A percentile compares a stretch with the other conserved stretches of the same genome.
phyloP scores from a whole-genome alignment of 1,284 basidiomycete species.

The Veloboletus limbatus region DNA sequence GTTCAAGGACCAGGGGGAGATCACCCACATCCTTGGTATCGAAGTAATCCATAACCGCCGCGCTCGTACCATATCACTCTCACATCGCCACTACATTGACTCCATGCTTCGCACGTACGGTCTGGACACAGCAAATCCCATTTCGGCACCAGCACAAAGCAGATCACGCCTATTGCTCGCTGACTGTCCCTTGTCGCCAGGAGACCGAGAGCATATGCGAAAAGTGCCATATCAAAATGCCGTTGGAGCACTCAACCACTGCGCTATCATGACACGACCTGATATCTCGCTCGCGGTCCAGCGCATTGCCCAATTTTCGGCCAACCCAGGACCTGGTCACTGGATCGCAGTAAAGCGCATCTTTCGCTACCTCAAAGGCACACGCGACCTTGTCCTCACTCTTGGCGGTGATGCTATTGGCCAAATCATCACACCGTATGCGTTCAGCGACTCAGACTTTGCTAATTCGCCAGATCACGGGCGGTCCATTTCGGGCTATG shows the following conservation, averaged over 20 bases:
- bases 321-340: background rate
- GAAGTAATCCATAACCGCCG: background rate
- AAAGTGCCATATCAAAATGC: too few species aligned
- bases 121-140: background rate
- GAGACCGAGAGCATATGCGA: too few species aligned
- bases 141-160: background rate
- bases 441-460: background rate
- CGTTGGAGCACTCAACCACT: too few species aligned
- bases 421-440: background rate
- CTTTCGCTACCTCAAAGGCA: too few species aligned
- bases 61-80: background rate
- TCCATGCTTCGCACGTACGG: background rate
- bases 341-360: background rate
- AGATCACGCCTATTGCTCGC: too few species aligned
- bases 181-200: too few species aligned
- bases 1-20: background rate
- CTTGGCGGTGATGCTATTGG: background rate
- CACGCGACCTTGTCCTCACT: background rate
- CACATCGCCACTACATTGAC: background rate
- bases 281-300: too few species aligned
- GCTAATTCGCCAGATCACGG: background rate
- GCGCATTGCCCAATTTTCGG: background rate
- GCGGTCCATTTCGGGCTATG: background rate
- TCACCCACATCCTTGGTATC: background rate
- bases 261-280: too few species aligned